Conservation (phyloP, 169 alveolate genomes). For the Cryptosporidium muris region DNA sequence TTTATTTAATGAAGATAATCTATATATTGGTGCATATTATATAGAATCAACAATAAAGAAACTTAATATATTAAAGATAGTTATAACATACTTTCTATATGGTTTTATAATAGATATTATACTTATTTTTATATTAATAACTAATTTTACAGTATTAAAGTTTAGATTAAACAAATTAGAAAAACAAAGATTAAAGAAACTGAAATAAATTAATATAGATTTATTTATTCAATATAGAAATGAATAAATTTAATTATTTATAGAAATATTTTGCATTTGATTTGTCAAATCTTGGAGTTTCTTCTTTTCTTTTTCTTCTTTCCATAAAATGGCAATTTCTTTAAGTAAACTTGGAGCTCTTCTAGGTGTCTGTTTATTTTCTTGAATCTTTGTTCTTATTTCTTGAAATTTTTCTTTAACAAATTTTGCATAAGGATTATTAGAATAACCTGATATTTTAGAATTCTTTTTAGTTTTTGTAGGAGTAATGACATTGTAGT, state of each 20-base stretch:
- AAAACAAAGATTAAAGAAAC: background rate
- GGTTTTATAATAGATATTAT: conserved; percentile 17
- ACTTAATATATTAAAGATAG: background rate
- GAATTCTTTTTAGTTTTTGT: background rate
- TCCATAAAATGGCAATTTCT: conserved; percentile 67
- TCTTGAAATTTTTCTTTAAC: conserved; percentile 62
- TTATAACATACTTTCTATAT: conserved; percentile 7
- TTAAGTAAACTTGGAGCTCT: conserved; percentile 64
- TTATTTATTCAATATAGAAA: background rate
- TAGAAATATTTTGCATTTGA: conserved; percentile 34
- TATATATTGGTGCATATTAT: conserved; percentile 51
- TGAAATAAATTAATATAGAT: background rate
- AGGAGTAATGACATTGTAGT: background rate
- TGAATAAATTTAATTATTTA: background rate
- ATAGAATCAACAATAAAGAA: conserved; percentile 2
- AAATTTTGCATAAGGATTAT: conserved; percentile 31
- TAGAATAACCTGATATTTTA: background rate
- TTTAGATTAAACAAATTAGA: conserved; percentile 39
- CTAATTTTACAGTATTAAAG: conserved; percentile 17
- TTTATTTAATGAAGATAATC: too few species aligned
- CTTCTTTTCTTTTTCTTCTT: conserved; percentile 3
- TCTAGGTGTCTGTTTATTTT: conserved; percentile 47
- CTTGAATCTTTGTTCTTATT: conserved; percentile 7
- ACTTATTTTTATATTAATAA: conserved; percentile 1
- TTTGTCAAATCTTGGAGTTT: background rate